Conservation (phyloP, 257 asterid species). For the Anisodus tanguticus region DNA sequence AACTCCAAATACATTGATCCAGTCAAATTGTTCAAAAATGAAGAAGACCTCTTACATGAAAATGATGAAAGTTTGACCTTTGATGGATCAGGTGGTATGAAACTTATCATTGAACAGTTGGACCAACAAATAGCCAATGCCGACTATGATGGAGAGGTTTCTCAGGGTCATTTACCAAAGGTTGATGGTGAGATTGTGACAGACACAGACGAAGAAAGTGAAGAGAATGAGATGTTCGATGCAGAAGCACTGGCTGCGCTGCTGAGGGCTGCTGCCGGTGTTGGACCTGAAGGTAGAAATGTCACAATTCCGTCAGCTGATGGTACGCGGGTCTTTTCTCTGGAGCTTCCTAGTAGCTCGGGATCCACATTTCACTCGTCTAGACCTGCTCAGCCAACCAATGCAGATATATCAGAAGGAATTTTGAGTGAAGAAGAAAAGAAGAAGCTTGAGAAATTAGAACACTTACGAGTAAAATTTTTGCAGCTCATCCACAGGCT, state of each 20-base stretch:
- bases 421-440: slow-evolving; percentile 45
- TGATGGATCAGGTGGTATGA: slow-evolving; percentile 20
- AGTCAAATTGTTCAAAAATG: slow-evolving; percentile 34
- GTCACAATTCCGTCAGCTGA: slow-evolving; percentile 38
- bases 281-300: slow-evolving; percentile 35
- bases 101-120: slow-evolving; percentile 15
- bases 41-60: slow-evolving; percentile 29
- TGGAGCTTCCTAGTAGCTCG: slow-evolving; percentile 31
- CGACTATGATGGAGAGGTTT: slow-evolving; percentile 38
- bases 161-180: slow-evolving; percentile 38
- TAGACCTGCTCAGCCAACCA: slow-evolving; percentile 37
- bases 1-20: slow-evolving; percentile 38
- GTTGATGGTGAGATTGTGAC: slow-evolving; percentile 39
- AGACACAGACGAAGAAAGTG: slow-evolving; percentile 37
- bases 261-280: slow-evolving; percentile 37
- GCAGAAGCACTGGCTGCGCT: slow-evolving; percentile 36
- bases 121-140: slow-evolving; percentile 28
- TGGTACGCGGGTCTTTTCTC: slow-evolving; percentile 30
- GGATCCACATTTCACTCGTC: slow-evolving; percentile 38
- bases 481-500: slow-evolving; percentile 55
- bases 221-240: slow-evolving; percentile 36
- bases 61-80: slow-evolving; percentile 28
- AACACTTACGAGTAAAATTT: slow-evolving; percentile 49
- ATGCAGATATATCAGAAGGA: neutral
- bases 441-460: slow-evolving; percentile 49